Conservation (phyloP, 306 rosid species). For the Psophocarpus tetragonolobus region DNA sequence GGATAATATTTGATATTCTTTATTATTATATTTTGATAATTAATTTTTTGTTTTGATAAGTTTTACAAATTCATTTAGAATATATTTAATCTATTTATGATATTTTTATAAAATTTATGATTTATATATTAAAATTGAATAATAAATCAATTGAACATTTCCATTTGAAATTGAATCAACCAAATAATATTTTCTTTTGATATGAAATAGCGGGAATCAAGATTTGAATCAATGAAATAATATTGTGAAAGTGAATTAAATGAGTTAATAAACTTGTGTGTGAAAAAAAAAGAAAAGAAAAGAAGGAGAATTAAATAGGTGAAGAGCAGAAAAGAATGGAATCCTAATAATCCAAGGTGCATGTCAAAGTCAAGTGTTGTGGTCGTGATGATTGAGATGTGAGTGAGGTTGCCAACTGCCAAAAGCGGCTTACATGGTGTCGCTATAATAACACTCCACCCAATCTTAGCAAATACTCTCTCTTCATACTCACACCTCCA, state of each 20-base stretch:
- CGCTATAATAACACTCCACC: slow-evolving; percentile 15
- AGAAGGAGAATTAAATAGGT: background rate
- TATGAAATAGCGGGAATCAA: background rate
- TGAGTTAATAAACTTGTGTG: background rate
- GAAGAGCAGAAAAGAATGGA: background rate
- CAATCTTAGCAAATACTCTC: background rate
- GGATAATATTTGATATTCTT: no score
- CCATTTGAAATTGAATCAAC: background rate
- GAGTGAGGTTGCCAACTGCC: slow-evolving; percentile 19
- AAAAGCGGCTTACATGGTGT: slow-evolving; percentile 23
- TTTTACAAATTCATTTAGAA: background rate
- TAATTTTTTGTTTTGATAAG: no score
- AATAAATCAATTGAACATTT: background rate
- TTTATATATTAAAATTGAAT: background rate
- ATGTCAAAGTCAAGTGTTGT: slow-evolving; percentile 28
- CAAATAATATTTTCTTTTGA: background rate
- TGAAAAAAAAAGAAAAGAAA: background rate
- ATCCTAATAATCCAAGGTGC: background rate
- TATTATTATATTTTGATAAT: background rate
- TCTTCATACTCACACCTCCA: background rate
- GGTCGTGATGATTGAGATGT: background rate
- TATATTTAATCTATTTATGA: background rate
- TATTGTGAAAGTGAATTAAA: background rate
- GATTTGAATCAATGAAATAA: background rate
- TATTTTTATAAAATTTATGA: background rate